phyloP scores from a whole-genome alignment of 768 basidiomycete species.

The Termitomyces sp. region DNA sequence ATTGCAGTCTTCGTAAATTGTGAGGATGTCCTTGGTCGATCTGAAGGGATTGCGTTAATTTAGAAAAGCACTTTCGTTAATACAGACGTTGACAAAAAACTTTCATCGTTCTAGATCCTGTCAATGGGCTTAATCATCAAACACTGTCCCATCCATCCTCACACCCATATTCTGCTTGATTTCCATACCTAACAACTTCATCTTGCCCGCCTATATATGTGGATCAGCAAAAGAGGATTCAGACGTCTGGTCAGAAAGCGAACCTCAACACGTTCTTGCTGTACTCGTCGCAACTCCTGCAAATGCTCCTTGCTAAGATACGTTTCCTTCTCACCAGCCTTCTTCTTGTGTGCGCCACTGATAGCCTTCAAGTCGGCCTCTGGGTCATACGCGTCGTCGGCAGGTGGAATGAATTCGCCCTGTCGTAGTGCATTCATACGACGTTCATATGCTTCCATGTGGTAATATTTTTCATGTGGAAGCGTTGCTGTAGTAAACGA shows the following conservation, averaged over 20 bases:
- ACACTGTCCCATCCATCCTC: slow-evolving; percentile 74
- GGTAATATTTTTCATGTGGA: slow-evolving; percentile 93
- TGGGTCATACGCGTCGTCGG: slow-evolving; percentile 78
- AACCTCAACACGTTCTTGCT: slow-evolving; percentile 84
- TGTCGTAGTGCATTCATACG: slow-evolving; percentile 82
- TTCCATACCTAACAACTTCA: slow-evolving; percentile 88
- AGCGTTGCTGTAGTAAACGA: slow-evolving; percentile 64
- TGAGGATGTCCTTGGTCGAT: not conserved
- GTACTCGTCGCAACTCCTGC: slow-evolving; percentile 76
- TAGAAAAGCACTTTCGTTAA: not conserved
- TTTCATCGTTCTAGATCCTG: not conserved
- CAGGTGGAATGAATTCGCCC: slow-evolving; percentile 78
- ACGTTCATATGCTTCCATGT: slow-evolving; percentile 81
- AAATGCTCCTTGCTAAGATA: slow-evolving; percentile 80
- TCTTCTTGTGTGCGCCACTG: slow-evolving; percentile 67
- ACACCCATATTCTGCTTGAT: slow-evolving; percentile 84
- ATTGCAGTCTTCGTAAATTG: not conserved
- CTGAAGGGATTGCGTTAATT: not conserved
- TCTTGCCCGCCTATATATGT: slow-evolving; percentile 61
- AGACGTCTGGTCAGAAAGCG: slow-evolving; percentile 15
- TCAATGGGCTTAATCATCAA: slow-evolving; percentile 39
- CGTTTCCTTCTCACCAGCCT: slow-evolving; percentile 63
- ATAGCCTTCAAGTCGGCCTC: slow-evolving; percentile 81
- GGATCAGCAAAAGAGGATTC: not conserved
- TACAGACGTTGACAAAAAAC: not conserved